Conservation (phyloP, 345 rosid genomes). For the Rhizophora apiculata region DNA sequence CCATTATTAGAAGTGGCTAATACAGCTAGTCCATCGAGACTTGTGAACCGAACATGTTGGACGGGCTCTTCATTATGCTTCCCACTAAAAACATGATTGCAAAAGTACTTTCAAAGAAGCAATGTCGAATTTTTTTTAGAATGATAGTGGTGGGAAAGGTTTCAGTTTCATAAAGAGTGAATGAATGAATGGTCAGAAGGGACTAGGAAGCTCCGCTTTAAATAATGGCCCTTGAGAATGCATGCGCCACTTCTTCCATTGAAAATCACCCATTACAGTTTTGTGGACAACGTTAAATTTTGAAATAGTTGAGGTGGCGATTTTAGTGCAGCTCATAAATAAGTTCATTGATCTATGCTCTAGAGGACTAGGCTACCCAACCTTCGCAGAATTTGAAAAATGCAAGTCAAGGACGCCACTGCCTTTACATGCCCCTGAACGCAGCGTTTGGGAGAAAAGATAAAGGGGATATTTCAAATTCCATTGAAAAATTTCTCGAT, state of each 20-base stretch:
- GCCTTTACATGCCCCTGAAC: no score
- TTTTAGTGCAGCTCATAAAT: no score
- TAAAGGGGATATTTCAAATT: no score
- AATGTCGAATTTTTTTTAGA: no score
- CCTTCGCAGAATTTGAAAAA: no score
- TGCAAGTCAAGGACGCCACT: no score
- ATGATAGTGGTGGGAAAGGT: not conserved
- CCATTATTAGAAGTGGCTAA: not conserved
- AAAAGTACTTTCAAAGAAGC: not conserved
- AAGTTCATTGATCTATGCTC: no score
- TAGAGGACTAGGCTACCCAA: no score
- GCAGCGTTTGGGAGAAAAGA: no score
- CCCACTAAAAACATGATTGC: not conserved
- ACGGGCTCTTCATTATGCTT: not conserved
- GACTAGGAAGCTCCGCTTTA: slow-evolving; percentile 9
- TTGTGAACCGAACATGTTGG: not conserved
- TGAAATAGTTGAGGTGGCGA: no score
- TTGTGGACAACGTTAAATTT: not conserved
- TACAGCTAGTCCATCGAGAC: not conserved
- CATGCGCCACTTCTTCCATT: not conserved
- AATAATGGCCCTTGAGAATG: slow-evolving; percentile 17
- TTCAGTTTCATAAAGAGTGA: not conserved
- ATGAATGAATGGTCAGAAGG: not conserved
- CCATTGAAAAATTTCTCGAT: no score
- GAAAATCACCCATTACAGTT: not conserved